Conservation (phyloP, 2,329 filamentous ascomycete genomes). For the Penicillium sp. region DNA sequence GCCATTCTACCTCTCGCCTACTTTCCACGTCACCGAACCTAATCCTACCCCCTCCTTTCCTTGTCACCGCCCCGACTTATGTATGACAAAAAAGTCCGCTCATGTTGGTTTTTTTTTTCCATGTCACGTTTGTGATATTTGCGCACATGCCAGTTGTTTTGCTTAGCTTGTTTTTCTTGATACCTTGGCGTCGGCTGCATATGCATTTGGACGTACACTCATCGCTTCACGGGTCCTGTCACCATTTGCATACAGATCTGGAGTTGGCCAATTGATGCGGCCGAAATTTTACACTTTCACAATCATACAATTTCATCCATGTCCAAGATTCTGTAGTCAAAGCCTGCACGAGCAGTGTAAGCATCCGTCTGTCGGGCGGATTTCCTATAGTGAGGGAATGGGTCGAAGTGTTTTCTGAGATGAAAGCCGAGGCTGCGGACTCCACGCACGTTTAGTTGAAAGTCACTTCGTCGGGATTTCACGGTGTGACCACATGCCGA, state of each 20-base stretch:
- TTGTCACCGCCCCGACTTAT: too few relatives aligned
- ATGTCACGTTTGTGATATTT: neutral
- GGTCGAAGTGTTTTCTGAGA: too few relatives aligned
- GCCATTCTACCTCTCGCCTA: neutral
- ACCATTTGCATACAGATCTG: constrained; percentile 12
- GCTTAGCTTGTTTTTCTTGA: constrained; percentile 6
- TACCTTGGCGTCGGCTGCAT: constrained; percentile 7
- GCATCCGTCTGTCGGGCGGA: too few relatives aligned
- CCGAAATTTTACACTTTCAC: constrained; percentile 1
- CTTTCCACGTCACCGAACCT: too few relatives aligned
- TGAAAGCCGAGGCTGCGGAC: neutral
- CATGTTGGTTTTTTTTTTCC: constrained; percentile 5
- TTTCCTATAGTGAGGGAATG: too few relatives aligned
- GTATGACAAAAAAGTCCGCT: neutral
- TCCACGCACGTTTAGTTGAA: neutral
- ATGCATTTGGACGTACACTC: constrained; percentile 1
- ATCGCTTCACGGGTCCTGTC: constrained; percentile 12
- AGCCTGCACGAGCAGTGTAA: neutral
- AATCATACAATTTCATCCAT: neutral
- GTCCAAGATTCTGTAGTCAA: neutral
- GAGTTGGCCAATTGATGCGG: constrained; percentile 6
- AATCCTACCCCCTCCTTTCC: too few relatives aligned
- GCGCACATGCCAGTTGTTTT: neutral
- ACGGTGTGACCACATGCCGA: constrained; percentile 7
- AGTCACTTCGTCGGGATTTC: constrained; percentile 6